These are phyloP conservation scores for Syncephalastrum sp. DNA, from an alignment of 371 early-diverging fungal genomes.

Conservation along the genomic window DNA sequence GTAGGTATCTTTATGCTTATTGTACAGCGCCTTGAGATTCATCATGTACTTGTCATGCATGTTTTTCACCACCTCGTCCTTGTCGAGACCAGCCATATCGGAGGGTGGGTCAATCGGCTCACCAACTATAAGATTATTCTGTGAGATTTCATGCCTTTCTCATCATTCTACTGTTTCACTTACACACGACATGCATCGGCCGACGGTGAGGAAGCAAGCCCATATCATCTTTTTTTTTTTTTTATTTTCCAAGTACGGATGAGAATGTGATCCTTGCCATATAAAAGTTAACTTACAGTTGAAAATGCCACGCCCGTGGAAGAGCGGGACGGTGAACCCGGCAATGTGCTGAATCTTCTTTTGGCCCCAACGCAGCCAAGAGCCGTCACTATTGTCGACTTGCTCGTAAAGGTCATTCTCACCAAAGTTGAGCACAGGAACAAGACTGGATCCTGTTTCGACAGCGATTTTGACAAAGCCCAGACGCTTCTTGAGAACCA, in stretches of 20 bases:
- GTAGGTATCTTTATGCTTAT: conserved; percentile 67
- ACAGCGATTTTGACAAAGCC: conserved; percentile 80
- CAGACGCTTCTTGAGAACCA: conserved; percentile 66
- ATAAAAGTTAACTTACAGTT: conserved; percentile 45
- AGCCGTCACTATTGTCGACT: conserved; percentile 45
- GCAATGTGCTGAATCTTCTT: conserved; percentile 48
- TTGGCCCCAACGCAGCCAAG: conserved; percentile 52
- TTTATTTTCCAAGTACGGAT: not conserved
- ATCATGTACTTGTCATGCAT: conserved; percentile 61
- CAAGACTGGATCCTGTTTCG: conserved; percentile 62
- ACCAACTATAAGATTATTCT: conserved; percentile 46
- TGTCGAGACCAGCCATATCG: conserved; percentile 31
- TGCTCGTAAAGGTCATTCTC: conserved; percentile 77
- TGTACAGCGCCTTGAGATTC: conserved; percentile 57
- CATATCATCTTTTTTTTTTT: conserved; percentile 31
- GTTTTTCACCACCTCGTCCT: conserved; percentile 48
- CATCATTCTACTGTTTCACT: conserved; percentile 4
- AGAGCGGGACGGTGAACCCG: conserved; percentile 67
- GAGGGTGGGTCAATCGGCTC: conserved; percentile 55
- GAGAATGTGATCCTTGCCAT: conserved; percentile 20
- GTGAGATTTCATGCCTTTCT: not conserved
- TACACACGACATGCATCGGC: conserved; percentile 43
- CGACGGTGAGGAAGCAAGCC: conserved; percentile 54
- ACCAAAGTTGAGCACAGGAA: conserved; percentile 73
- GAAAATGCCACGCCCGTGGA: conserved; percentile 67